A percentile compares a stretch with the other conserved stretches of the same genome.
Evolutionary conservation across 352 stramenopile genomes (phyloP).

Genomic region (Globisporangium polare): DNA sequence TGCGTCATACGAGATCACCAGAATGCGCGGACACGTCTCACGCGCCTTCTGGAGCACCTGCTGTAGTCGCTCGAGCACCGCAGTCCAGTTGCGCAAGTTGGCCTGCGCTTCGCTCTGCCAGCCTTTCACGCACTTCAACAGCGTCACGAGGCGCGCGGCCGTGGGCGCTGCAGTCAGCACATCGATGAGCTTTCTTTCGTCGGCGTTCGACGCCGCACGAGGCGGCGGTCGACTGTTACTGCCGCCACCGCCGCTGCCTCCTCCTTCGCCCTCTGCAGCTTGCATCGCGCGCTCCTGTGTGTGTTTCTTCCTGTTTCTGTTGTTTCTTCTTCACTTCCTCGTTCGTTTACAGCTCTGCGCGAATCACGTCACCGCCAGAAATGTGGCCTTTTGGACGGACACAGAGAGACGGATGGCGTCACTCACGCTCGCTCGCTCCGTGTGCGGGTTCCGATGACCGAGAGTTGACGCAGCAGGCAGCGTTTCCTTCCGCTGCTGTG

Average conservation of each 20-base stretch:
- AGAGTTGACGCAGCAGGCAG: background rate
- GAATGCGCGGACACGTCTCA: slow-evolving; percentile 33
- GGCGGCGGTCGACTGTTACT: too few relatives aligned
- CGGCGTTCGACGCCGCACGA: slow-evolving; percentile 23
- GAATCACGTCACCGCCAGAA: background rate
- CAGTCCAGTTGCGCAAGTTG: slow-evolving; percentile 64
- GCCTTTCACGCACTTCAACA: slow-evolving; percentile 64
- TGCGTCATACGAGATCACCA: slow-evolving; percentile 28
- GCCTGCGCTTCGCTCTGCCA: slow-evolving; percentile 83
- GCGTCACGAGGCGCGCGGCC: slow-evolving; percentile 36
- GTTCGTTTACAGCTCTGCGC: background rate
- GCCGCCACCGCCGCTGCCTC: background rate
- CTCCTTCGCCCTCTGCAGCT: slow-evolving; percentile 12
- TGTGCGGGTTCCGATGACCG: background rate
- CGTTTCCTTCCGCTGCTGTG: background rate
- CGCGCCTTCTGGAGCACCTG: slow-evolving; percentile 38
- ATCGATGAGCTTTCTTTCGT: slow-evolving; percentile 62
- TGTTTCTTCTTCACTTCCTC: background rate
- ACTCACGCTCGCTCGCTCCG: background rate
- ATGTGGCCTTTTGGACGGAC: background rate
- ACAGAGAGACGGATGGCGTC: slow-evolving; percentile 1
- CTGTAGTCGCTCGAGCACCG: slow-evolving; percentile 57
- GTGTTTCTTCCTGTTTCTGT: background rate
- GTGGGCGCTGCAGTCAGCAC: slow-evolving; percentile 43
- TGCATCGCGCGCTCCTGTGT: slow-evolving; percentile 5